phyloP scores from a whole-genome alignment of 306 rosid species.

The Dryas drummondii region DNA sequence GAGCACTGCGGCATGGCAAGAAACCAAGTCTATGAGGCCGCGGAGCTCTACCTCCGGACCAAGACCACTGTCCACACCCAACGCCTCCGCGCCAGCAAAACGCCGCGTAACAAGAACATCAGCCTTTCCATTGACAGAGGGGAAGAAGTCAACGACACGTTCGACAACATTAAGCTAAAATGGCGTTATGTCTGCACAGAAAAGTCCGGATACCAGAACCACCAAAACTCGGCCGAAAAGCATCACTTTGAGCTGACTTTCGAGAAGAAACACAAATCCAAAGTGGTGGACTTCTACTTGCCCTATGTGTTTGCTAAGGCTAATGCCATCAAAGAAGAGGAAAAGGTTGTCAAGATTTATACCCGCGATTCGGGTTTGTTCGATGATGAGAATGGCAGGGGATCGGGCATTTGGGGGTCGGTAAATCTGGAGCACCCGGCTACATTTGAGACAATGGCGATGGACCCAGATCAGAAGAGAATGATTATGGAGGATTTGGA shows the following conservation, averaged over 20 bases:
- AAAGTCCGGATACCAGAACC: neutral
- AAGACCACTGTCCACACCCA: slow-evolving; percentile 24
- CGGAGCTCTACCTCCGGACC: slow-evolving; percentile 33
- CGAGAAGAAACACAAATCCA: slow-evolving; percentile 33
- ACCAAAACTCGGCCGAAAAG: slow-evolving; percentile 8
- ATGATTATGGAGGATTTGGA: slow-evolving; percentile 31
- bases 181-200: slow-evolving; percentile 26
- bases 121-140: slow-evolving; percentile 26
- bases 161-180: slow-evolving; percentile 2
- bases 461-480: slow-evolving; percentile 37
- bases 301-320: slow-evolving; percentile 31
- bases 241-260: slow-evolving; percentile 30
- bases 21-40: slow-evolving; percentile 39
- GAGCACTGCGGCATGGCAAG: slow-evolving; percentile 24
- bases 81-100: slow-evolving; percentile 27
- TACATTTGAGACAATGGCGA: slow-evolving; percentile 39
- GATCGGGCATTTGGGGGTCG: slow-evolving; percentile 29
- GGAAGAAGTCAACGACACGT: slow-evolving; percentile 22
- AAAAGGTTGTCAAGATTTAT: slow-evolving; percentile 30
- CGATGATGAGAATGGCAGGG: neutral
- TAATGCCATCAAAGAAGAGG: neutral
- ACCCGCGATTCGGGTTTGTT: neutral
- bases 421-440: slow-evolving; percentile 41
- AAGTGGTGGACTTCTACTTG: slow-evolving; percentile 27
- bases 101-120: slow-evolving; percentile 29